Percentiles rank a stretch among this genome's conserved stretches.
phyloP scores from a whole-genome alignment of 2,329 filamentous ascomycete genomes.

The Epichloe sibirici region DNA sequence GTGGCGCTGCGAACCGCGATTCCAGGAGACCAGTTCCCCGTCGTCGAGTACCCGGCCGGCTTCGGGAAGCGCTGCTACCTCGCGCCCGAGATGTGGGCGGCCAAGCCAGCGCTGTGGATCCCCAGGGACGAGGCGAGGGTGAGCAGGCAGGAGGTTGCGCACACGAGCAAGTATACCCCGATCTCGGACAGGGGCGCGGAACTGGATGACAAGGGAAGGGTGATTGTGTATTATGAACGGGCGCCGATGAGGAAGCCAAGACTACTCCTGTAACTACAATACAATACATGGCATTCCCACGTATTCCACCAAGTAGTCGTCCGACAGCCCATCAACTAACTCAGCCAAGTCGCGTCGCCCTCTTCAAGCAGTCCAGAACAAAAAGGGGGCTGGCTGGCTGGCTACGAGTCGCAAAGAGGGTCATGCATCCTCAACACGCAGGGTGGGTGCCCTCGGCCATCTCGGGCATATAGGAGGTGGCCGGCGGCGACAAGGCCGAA shows the following conservation, averaged over 20 bases:
- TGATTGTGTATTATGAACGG: conserved; percentile 24
- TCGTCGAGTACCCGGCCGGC: conserved; percentile 35
- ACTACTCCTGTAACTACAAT: conserved; percentile 25
- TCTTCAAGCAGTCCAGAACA: too few relatives aligned
- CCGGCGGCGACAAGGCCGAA: too few relatives aligned
- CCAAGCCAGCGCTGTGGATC: conserved; percentile 67
- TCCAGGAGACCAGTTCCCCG: conserved; percentile 36
- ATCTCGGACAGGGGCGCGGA: conserved; percentile 52
- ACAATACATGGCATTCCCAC: conserved; percentile 14
- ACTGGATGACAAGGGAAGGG: conserved; percentile 21
- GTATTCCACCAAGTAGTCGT: conserved; percentile 42
- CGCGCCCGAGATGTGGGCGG: conserved; percentile 49
- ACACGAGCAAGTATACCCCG: conserved; percentile 57
- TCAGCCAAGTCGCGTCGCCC: too few relatives aligned
- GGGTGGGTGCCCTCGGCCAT: too few relatives aligned
- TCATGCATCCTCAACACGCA: too few relatives aligned
- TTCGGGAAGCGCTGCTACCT: conserved; percentile 47
- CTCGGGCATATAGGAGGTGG: too few relatives aligned
- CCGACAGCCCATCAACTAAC: conserved; percentile 14
- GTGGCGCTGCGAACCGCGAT: conserved; percentile 56
- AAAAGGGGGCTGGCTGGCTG: too few relatives aligned
- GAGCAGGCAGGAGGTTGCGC: conserved; percentile 62
- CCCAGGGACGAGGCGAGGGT: conserved; percentile 64
- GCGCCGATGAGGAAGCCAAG: conserved; percentile 25
- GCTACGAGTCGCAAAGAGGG: too few relatives aligned